Conservation (phyloP, 371 early-diverging fungal genomes). For the Actinomucor elegans region DNA sequence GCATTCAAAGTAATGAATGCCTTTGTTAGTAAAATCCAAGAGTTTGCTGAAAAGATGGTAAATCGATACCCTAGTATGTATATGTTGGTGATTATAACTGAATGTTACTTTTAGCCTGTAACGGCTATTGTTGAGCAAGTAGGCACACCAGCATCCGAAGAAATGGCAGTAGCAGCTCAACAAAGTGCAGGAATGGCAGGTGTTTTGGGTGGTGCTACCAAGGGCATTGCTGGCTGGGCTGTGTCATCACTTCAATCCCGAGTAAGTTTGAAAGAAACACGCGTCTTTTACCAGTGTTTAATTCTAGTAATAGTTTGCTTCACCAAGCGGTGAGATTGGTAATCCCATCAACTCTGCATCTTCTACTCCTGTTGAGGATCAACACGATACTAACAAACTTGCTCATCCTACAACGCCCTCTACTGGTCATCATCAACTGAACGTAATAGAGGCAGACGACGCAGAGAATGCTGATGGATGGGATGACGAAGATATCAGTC, state of each 20-base stretch:
- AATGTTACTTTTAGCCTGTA: constrained; percentile 54
- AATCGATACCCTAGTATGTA: background rate
- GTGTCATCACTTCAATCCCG: constrained; percentile 47
- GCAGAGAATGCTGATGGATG: constrained; percentile 25
- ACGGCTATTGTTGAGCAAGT: constrained; percentile 35
- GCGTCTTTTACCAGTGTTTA: too few relatives aligned
- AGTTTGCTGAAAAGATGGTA: constrained; percentile 67
- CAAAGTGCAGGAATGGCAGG: constrained; percentile 30
- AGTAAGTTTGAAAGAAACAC: constrained; percentile 28
- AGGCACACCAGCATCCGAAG: constrained; percentile 10
- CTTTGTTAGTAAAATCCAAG: constrained; percentile 67
- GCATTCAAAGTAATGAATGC: constrained; percentile 74
- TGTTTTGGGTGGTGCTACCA: constrained; percentile 48
- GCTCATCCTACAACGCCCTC: background rate
- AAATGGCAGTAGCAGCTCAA: constrained; percentile 9
- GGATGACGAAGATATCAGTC: constrained; percentile 34
- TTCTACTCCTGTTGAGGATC: background rate
- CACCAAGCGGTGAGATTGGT: constrained; percentile 44
- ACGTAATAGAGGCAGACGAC: constrained; percentile 10
- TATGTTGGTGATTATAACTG: background rate
- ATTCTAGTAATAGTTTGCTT: constrained; percentile 27
- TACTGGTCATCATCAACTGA: background rate
- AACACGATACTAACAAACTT: background rate
- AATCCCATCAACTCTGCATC: constrained; percentile 9
- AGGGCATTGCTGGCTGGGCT: constrained; percentile 51